A percentile compares a stretch with the other conserved stretches of the same genome.
These are phyloP conservation scores for Cylindrotheca fusiformis DNA, from an alignment of 108 stramenopile genomes.

Conservation along the genomic window DNA sequence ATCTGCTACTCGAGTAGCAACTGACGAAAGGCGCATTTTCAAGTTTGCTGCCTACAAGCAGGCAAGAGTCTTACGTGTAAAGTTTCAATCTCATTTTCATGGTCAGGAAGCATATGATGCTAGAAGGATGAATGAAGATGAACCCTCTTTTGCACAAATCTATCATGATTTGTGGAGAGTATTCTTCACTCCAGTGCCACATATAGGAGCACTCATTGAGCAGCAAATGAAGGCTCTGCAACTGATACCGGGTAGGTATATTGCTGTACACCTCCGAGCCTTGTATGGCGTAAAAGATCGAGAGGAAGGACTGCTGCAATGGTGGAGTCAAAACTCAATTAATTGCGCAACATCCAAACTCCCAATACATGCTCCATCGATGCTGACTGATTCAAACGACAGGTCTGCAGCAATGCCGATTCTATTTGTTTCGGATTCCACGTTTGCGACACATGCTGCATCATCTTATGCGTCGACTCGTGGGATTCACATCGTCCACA, in stretches of 20 bases:
- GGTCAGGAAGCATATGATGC: conserved; percentile 5
- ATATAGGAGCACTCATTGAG: conserved; percentile 24
- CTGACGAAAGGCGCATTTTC: background rate
- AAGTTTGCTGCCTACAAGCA: background rate
- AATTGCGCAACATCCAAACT: conserved; percentile 34
- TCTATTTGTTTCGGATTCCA: conserved; percentile 44
- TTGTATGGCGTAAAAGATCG: conserved; percentile 25
- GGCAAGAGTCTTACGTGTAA: conserved; percentile 10
- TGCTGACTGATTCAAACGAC: background rate
- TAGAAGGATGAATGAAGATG: conserved; percentile 4
- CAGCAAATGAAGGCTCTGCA: conserved; percentile 15
- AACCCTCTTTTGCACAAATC: conserved; percentile 22
- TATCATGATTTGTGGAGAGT: conserved; percentile 36
- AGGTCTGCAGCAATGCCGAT: conserved; percentile 10
- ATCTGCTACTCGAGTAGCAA: conserved; percentile 1
- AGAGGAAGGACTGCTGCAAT: conserved; percentile 7
- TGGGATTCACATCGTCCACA: conserved; percentile 12
- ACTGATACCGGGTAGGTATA: conserved; percentile 33
- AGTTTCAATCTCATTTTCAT: conserved; percentile 32
- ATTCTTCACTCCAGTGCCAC: conserved; percentile 41
- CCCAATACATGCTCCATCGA: too few species aligned
- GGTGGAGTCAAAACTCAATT: conserved; percentile 32
- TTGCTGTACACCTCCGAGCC: conserved; percentile 41
- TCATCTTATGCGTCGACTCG: conserved; percentile 6
- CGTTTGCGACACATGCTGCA: conserved; percentile 14